These are phyloP conservation scores for Diutina neorugosa DNA, from an alignment of 1,139 yeast genomes.

Conservation along the genomic window DNA sequence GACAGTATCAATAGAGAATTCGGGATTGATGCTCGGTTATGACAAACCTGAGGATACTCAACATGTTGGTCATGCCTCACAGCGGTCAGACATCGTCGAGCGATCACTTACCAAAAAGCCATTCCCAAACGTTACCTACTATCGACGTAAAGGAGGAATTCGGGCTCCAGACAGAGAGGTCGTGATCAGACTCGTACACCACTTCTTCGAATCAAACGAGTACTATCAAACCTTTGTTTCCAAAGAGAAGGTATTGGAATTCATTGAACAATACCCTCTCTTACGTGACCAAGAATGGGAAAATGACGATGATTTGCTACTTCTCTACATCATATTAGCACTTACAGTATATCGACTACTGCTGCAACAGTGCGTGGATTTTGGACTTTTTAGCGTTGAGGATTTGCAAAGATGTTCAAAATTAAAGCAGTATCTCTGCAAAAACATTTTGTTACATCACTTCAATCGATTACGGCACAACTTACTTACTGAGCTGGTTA, in stretches of 20 bases:
- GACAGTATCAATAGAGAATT: neutral
- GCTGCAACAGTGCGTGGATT: slow-evolving; percentile 15
- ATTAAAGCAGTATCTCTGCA: slow-evolving; percentile 6
- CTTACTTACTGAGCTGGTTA: slow-evolving; percentile 32
- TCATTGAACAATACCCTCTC: slow-evolving; percentile 17
- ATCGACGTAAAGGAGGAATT: slow-evolving; percentile 5
- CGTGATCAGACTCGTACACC: slow-evolving; percentile 19
- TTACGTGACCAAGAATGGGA: slow-evolving; percentile 32
- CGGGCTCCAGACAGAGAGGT: slow-evolving; percentile 8
- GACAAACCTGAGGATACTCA: neutral
- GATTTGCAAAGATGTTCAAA: neutral
- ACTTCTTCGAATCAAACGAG: slow-evolving; percentile 19
- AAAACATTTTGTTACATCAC: slow-evolving; percentile 17
- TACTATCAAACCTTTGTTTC: slow-evolving; percentile 24
- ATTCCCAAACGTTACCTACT: slow-evolving; percentile 14
- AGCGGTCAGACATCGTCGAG: slow-evolving; percentile 12
- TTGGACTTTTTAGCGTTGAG: slow-evolving; percentile 1
- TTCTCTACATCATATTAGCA: slow-evolving; percentile 32
- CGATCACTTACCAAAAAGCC: slow-evolving; percentile 19
- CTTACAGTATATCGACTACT: slow-evolving; percentile 27
- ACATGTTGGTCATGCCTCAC: neutral
- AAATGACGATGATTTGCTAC: slow-evolving; percentile 36
- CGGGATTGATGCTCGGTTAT: neutral
- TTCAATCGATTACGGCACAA: slow-evolving; percentile 35
- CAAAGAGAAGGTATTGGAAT: slow-evolving; percentile 15